phyloP scores from a whole-genome alignment of 371 early-diverging fungal genomes.

The Funneliformis caledonium region DNA sequence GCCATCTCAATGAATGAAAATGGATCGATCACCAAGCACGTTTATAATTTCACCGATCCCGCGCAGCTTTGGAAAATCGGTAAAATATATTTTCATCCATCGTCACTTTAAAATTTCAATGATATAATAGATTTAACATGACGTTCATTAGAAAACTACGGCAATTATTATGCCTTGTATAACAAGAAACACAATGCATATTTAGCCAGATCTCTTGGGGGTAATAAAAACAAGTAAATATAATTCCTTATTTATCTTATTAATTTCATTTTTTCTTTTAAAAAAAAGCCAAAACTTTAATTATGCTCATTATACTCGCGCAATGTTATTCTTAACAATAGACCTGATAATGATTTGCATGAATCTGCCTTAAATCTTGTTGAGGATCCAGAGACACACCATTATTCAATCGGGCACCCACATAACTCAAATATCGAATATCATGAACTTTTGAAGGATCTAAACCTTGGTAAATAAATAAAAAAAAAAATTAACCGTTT shows the following conservation, averaged over 20 bases:
- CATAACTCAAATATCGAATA: background rate
- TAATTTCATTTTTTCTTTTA: background rate
- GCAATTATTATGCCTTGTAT: slow-evolving; percentile 8
- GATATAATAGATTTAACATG: background rate
- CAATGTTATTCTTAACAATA: background rate
- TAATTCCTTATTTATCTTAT: background rate
- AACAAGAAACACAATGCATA: background rate
- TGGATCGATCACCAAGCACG: background rate
- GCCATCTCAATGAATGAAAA: background rate
- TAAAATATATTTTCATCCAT: background rate
- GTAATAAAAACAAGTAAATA: background rate
- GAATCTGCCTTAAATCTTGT: background rate
- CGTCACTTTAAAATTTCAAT: background rate
- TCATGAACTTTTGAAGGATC: background rate
- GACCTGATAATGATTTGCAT: background rate
- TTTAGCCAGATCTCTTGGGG: background rate
- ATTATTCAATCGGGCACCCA: slow-evolving; percentile 14
- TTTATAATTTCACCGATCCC: slow-evolving; percentile 18
- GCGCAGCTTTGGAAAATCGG: slow-evolving; percentile 21
- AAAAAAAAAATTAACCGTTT: background rate
- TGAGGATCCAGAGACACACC: background rate
- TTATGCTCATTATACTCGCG: background rate
- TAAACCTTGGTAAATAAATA: slow-evolving; percentile 9
- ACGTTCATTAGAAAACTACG: slow-evolving; percentile 9
- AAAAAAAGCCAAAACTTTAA: background rate